Conservation (phyloP, 208 protist genomes). For the Acanthamoeba rhysodes region DNA sequence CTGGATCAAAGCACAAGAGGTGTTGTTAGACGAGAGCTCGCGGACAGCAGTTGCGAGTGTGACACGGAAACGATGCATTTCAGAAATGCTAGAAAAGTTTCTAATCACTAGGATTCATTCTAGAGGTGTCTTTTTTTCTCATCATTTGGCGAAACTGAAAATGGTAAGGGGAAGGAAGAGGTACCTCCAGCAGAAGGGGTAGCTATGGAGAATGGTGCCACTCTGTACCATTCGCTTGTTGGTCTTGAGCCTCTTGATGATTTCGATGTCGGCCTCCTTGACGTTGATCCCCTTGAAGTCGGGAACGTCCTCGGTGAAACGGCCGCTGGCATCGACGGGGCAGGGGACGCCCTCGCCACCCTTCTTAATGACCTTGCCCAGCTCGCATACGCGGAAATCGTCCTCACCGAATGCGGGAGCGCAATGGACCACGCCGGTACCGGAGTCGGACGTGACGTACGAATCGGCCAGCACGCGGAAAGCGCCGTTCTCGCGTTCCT, state of each 20-base stretch:
- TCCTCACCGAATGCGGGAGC: conserved; percentile 99
- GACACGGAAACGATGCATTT: not conserved
- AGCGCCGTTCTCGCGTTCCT: conserved; percentile 87
- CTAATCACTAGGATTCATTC: conserved; percentile 54
- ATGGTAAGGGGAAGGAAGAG: conserved; percentile 72
- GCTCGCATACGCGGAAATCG: conserved; percentile 98
- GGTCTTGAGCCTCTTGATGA: conserved; percentile 96
- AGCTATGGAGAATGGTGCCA: conserved; percentile 96
- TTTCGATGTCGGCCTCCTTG: conserved; percentile 98
- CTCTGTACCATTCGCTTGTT: conserved; percentile 94
- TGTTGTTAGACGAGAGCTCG: conserved; percentile 81
- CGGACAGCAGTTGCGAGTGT: conserved; percentile 55
- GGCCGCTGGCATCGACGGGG: conserved; percentile 98
- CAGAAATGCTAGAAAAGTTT: conserved; percentile 68
- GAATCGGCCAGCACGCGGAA: conserved; percentile 96
- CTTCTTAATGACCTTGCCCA: conserved; percentile 95
- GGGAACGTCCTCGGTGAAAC: conserved; percentile 97
- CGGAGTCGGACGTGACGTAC: conserved; percentile 98
- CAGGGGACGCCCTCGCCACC: conserved; percentile 91
- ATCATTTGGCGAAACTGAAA: not conserved
- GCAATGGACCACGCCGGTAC: conserved; percentile 99
- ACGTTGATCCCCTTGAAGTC: conserved; percentile 97
- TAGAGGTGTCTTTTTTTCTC: conserved; percentile 55
- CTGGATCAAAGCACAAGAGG: conserved; percentile 23
- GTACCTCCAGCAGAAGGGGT: conserved; percentile 99